Evolutionary conservation across 208 protist genomes (phyloP).

Genomic region (Wallacemonas rigidus): DNA sequence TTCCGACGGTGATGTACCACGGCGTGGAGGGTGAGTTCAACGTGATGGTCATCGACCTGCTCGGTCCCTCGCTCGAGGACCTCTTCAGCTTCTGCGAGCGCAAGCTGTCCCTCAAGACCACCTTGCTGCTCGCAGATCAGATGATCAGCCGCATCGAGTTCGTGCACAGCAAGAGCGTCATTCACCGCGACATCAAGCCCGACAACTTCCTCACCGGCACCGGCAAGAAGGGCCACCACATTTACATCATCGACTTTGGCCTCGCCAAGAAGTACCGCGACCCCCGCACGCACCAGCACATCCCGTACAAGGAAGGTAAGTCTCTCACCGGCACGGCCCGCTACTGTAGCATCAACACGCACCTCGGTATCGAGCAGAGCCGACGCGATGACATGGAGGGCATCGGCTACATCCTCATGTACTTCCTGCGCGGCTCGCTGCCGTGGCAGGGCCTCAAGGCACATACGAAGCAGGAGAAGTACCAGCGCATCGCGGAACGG

Average conservation of each 20-base stretch:
- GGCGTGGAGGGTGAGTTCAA: constrained; percentile 92
- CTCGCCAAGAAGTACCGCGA: constrained; percentile 99
- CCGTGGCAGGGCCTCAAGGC: constrained; percentile 98
- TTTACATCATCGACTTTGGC: constrained; percentile 99
- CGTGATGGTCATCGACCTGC: constrained; percentile 94
- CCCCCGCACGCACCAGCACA: constrained; percentile 97
- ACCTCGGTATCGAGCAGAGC: constrained; percentile 97
- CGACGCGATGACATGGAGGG: constrained; percentile 98
- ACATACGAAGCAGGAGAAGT: constrained; percentile 99
- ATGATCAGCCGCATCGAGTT: constrained; percentile 93
- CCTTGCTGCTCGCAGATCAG: constrained; percentile 93
- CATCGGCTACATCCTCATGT: constrained; percentile 99
- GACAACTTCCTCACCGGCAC: constrained; percentile 95
- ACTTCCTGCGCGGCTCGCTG: constrained; percentile 98
- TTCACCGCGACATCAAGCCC: constrained; percentile 96
- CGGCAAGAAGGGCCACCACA: constrained; percentile 88
- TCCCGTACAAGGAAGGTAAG: constrained; percentile 99
- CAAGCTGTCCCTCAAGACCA: constrained; percentile 91
- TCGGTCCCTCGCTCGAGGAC: constrained; percentile 92
- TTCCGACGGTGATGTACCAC: constrained; percentile 90
- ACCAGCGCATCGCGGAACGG: constrained; percentile 97
- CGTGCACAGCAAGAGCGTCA: constrained; percentile 92
- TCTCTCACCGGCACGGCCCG: constrained; percentile 99
- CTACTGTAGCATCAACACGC: constrained; percentile 99
- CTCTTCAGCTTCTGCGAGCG: constrained; percentile 91